A percentile compares a stretch with the other conserved stretches of the same genome.
These are phyloP conservation scores for Vachellia collinsii DNA, from an alignment of 306 rosid genomes.

Conservation along the genomic window DNA sequence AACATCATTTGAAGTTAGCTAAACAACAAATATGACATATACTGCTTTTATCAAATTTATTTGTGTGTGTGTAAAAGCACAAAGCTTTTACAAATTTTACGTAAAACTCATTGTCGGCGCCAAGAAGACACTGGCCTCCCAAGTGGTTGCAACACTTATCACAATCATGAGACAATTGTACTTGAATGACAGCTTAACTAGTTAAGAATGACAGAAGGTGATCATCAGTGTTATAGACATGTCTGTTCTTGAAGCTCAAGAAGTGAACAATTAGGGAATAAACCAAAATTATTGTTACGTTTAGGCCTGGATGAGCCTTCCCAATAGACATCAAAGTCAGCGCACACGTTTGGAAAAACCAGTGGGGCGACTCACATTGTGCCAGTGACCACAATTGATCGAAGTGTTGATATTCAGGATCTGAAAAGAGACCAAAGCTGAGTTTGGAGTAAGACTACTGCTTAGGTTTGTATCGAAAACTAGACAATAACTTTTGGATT, in stretches of 20 bases:
- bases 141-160: background rate
- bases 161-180: background rate
- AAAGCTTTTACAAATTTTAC: background rate
- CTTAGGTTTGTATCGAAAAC: no score
- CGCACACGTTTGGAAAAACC: background rate
- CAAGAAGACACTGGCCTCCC: background rate
- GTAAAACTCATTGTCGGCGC: background rate
- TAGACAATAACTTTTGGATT: background rate
- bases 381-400: background rate
- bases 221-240: background rate
- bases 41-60: no score
- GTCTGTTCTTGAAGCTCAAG: slow-evolving; percentile 18
- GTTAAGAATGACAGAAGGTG: background rate
- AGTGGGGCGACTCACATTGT: background rate
- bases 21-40: background rate
- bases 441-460: background rate
- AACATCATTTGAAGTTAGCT: background rate
- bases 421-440: background rate
- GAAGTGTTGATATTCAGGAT: background rate
- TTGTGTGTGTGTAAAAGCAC: background rate
- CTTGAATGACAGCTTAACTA: background rate
- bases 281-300: background rate
- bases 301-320: background rate
- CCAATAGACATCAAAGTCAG: background rate
- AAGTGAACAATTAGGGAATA: slow-evolving; percentile 8